Conservation (phyloP, 352 stramenopile genomes). For the Globisporangium solare region DNA sequence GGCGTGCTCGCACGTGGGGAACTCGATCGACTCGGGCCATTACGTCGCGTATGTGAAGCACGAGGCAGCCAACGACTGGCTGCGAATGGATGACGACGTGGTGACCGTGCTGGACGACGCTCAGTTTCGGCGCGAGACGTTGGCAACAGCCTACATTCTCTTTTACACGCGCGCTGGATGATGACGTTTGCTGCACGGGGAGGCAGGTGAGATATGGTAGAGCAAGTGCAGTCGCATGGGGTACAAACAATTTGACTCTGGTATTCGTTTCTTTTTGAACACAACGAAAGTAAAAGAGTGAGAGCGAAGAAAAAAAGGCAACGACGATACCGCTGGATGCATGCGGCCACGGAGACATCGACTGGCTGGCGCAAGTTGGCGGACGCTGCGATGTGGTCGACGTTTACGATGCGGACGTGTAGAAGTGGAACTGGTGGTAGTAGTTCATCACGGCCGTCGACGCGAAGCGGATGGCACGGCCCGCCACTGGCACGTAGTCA, state of each 20-base stretch:
- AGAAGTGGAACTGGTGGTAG: conserved; percentile 87
- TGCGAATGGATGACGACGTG: conserved; percentile 68
- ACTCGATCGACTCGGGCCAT: conserved; percentile 56
- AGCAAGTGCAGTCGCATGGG: conserved; percentile 2
- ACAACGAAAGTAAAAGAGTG: background rate
- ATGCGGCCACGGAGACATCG: conserved; percentile 3
- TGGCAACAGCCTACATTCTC: conserved; percentile 63
- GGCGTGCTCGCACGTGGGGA: conserved; percentile 69
- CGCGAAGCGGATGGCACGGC: conserved; percentile 68
- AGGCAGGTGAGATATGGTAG: too few species aligned
- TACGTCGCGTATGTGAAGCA: conserved; percentile 65
- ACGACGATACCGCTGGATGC: conserved; percentile 1
- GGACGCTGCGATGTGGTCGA: background rate
- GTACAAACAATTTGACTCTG: conserved; percentile 4
- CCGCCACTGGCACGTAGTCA: conserved; percentile 63
- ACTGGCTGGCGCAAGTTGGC: background rate
- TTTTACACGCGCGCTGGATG: conserved; percentile 47
- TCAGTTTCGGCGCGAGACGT: conserved; percentile 42
- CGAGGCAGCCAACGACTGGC: conserved; percentile 22
- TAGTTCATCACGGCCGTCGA: conserved; percentile 70
- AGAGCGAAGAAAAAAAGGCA: conserved; percentile 1
- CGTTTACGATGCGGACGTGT: conserved; percentile 79
- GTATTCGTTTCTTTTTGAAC: conserved; percentile 1
- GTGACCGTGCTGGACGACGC: conserved; percentile 43
- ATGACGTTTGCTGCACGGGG: background rate